A percentile compares a stretch with the other conserved stretches of the same genome.
Conservation (phyloP, 768 basidiomycete species). For the Amanita phalloides region DNA sequence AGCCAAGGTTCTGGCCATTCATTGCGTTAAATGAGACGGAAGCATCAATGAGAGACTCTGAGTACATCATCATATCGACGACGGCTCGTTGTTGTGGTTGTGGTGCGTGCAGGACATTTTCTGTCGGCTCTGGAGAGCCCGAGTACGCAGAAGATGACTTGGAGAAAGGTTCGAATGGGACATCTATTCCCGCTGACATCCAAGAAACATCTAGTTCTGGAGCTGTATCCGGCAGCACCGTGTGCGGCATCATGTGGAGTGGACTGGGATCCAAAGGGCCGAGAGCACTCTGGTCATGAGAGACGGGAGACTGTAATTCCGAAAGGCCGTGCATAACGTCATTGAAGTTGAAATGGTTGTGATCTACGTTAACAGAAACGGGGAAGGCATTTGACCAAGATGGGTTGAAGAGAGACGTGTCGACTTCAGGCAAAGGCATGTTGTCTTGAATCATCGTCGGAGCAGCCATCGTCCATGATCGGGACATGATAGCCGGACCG, state of each 20-base stretch:
- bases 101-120: conserved; percentile 14
- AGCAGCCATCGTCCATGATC: conserved; percentile 21
- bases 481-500: conserved; percentile 23
- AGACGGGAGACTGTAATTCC: conserved; percentile 5
- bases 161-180: conserved; percentile 13
- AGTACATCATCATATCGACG: conserved; percentile 1
- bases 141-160: conserved; percentile 32
- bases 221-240: background rate
- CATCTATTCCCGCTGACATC: conserved; percentile 5
- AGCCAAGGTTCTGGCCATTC: background rate
- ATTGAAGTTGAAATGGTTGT: background rate
- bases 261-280: conserved; percentile 12
- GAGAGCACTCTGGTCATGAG: conserved; percentile 8
- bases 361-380: conserved; percentile 6
- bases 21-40: background rate
- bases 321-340: background rate
- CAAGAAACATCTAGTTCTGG: background rate
- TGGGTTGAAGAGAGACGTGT: conserved; percentile 36
- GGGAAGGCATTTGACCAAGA: conserved; percentile 25
- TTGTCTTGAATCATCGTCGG: conserved; percentile 28
- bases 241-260: background rate
- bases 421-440: conserved; percentile 37
- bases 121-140: conserved; percentile 25
- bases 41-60: background rate
- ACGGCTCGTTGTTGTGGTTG: conserved; percentile 9